Conservation (phyloP, 208 protist species). For the Leishmania amazonensis region DNA sequence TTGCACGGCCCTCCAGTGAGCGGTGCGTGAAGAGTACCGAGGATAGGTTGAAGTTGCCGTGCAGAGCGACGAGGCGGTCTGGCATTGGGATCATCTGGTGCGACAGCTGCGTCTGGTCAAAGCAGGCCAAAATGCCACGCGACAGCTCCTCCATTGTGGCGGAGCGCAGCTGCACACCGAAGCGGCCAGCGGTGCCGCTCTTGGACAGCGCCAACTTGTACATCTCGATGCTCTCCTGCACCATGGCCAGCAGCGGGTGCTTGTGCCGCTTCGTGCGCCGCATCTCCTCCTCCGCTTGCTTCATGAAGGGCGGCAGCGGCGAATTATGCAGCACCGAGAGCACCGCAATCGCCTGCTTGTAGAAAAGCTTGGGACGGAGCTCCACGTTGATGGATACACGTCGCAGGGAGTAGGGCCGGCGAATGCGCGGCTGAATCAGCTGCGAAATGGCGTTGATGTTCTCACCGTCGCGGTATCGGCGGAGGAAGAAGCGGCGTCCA, state of each 20-base stretch:
- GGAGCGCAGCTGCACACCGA: constrained; percentile 33
- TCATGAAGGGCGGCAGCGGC: constrained; percentile 57
- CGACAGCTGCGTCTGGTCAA: constrained; percentile 58
- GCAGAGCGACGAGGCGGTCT: constrained; percentile 52
- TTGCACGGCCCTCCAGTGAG: constrained; percentile 69
- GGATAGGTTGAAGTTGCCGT: constrained; percentile 66
- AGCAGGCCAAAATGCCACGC: constrained; percentile 37
- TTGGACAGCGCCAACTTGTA: constrained; percentile 43
- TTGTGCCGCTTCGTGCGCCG: constrained; percentile 26
- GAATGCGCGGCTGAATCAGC: constrained; percentile 73
- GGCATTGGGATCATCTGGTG: constrained; percentile 57
- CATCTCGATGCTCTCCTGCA: constrained; percentile 42
- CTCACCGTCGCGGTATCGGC: constrained; percentile 69
- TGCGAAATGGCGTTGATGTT: constrained; percentile 43
- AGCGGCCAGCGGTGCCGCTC: constrained; percentile 28
- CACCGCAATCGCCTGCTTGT: constrained; percentile 42
- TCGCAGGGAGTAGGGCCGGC: constrained; percentile 68
- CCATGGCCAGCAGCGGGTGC: constrained; percentile 49
- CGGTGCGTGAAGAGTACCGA: constrained; percentile 69
- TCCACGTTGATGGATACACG: constrained; percentile 62
- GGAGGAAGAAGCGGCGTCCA: constrained; percentile 71
- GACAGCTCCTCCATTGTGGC: constrained; percentile 46
- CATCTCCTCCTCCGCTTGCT: constrained; percentile 38
- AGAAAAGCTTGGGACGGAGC: constrained; percentile 66
- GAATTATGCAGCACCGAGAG: constrained; percentile 57